phyloP scores from a whole-genome alignment of 1,284 basidiomycete species.

The Sparassis latifolia region DNA sequence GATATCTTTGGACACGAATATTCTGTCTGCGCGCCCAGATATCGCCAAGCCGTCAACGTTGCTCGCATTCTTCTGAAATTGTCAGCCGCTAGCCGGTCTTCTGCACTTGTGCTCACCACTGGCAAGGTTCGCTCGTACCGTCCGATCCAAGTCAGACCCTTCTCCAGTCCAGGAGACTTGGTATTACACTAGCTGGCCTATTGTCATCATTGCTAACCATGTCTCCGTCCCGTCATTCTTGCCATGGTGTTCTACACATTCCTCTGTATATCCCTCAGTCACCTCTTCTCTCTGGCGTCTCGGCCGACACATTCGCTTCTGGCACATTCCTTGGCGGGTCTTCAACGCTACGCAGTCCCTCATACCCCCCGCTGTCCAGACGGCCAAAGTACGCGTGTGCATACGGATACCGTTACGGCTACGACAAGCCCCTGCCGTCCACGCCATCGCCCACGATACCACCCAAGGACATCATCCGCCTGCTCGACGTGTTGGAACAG shows the following conservation, averaged over 20 bases:
- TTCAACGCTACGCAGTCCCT: not conserved
- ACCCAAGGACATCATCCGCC: constrained; percentile 25
- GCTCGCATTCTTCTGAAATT: too few species aligned
- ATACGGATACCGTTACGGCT: not conserved
- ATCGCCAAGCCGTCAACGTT: too few species aligned
- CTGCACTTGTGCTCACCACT: too few species aligned
- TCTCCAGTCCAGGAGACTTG: too few species aligned
- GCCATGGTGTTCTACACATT: constrained; percentile 9
- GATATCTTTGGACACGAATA: too few species aligned
- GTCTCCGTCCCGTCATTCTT: not conserved
- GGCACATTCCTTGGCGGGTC: constrained; percentile 7
- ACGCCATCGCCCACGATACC: constrained; percentile 16
- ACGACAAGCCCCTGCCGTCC: constrained; percentile 7
- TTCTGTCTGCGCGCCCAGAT: too few species aligned
- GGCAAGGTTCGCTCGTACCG: too few species aligned
- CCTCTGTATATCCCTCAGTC: constrained; percentile 23
- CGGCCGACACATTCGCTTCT: constrained; percentile 18
- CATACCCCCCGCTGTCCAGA: too few species aligned
- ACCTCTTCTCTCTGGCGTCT: constrained; percentile 23
- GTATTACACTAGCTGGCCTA: too few species aligned
- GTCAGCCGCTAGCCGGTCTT: too few species aligned
- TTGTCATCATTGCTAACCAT: not conserved
- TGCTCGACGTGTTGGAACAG: constrained; percentile 31
- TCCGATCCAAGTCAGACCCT: too few species aligned
- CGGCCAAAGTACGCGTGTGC: too few species aligned